These are phyloP conservation scores for Colletotrichum theobromicola DNA, from an alignment of 2,329 filamentous ascomycete genomes.

Conservation along the genomic window DNA sequence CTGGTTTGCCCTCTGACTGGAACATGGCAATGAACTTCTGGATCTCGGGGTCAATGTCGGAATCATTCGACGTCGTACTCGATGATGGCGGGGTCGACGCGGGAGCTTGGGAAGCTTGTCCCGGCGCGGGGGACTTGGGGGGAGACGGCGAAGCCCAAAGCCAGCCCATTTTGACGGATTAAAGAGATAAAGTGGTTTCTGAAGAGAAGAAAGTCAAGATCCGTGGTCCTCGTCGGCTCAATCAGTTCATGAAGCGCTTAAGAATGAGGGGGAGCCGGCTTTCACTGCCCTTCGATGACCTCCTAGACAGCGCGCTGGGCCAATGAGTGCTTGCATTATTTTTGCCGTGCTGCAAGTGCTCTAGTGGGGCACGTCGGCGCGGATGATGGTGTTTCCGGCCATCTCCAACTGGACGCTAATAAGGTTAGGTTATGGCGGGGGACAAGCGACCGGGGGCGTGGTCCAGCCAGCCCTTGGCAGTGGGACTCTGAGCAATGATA, in stretches of 20 bases:
- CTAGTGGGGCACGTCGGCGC: neutral
- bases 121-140: constrained; percentile 30
- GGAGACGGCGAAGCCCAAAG: constrained; percentile 56
- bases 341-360: constrained; percentile 4
- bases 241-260: neutral
- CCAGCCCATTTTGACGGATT: constrained; percentile 60
- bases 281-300: constrained; percentile 11
- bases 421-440: constrained; percentile 7
- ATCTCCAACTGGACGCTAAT: neutral
- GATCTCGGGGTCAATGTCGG: constrained; percentile 53
- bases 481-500: constrained; percentile 9
- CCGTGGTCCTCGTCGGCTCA: neutral
- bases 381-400: constrained; percentile 9
- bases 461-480: neutral
- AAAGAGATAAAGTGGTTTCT: neutral
- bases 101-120: constrained; percentile 26
- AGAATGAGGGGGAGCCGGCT: constrained; percentile 18
- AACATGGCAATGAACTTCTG: constrained; percentile 59
- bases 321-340: constrained; percentile 20
- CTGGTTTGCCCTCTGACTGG: constrained; percentile 36
- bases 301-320: constrained; percentile 9
- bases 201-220: too few species aligned
- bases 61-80: constrained; percentile 13
- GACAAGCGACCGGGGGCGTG: neutral
- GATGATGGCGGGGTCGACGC: constrained; percentile 22